These are phyloP conservation scores for Dipteronia dyeriana DNA, from an alignment of 345 rosid species.

Conservation along the genomic window DNA sequence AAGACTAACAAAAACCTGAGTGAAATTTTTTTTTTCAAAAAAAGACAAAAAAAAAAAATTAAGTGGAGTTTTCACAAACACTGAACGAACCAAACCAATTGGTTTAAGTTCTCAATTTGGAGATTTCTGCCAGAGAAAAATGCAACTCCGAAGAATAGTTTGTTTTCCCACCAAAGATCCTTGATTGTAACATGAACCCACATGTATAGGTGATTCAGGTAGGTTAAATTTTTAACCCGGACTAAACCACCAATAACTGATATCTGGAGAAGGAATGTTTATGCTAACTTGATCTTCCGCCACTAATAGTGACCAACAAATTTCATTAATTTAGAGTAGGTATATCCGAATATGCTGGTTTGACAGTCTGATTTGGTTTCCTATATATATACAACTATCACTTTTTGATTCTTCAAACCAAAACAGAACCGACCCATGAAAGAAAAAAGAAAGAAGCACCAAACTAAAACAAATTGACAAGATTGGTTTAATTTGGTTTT, in stretches of 20 bases:
- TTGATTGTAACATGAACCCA: neutral
- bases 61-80: neutral
- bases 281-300: neutral
- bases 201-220: neutral
- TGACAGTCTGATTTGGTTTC: neutral
- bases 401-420: neutral
- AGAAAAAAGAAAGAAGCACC: neutral
- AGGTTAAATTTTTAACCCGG: neutral
- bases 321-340: too few species aligned
- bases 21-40: too few species aligned
- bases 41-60: too few species aligned
- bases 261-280: neutral
- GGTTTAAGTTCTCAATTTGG: neutral
- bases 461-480: neutral
- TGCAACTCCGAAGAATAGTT: neutral
- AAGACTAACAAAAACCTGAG: neutral
- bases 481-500: neutral
- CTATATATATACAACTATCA: neutral
- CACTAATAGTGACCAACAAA: neutral
- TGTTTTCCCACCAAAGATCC: neutral
- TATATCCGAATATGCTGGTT: too few species aligned
- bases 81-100: neutral
- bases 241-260: neutral
- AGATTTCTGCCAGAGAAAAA: neutral
- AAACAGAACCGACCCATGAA: neutral